These are phyloP conservation scores for Cyclotella baltica DNA, from an alignment of 108 stramenopile genomes.

Conservation along the genomic window DNA sequence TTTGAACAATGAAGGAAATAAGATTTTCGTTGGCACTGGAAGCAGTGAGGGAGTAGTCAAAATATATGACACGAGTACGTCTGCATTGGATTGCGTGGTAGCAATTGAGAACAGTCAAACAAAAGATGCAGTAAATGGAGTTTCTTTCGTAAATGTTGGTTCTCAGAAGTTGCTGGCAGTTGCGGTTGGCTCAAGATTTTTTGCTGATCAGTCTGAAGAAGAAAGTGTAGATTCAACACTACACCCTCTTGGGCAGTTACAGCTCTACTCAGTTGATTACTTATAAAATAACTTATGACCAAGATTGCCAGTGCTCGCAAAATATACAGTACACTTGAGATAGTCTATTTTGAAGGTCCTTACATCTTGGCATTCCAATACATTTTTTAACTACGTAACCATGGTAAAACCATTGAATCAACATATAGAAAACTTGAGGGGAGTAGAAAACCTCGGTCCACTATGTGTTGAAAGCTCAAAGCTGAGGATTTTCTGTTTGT, in stretches of 20 bases:
- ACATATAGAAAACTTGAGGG: too few relatives aligned
- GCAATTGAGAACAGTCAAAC: slow-evolving; percentile 14
- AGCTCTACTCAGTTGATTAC: background rate
- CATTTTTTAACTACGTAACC: too few relatives aligned
- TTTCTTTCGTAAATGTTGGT: slow-evolving; percentile 52
- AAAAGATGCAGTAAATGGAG: slow-evolving; percentile 74
- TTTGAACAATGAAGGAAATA: slow-evolving; percentile 45
- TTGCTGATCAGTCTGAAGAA: background rate
- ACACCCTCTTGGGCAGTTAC: background rate
- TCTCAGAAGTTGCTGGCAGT: slow-evolving; percentile 62
- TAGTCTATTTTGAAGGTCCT: too few relatives aligned
- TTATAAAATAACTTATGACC: background rate
- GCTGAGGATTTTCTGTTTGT: too few relatives aligned
- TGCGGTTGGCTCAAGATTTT: slow-evolving; percentile 52
- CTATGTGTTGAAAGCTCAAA: too few relatives aligned
- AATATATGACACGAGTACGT: slow-evolving; percentile 51
- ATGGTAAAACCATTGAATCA: too few relatives aligned
- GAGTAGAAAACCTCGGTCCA: too few relatives aligned
- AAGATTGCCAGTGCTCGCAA: too few relatives aligned
- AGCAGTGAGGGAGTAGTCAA: slow-evolving; percentile 58
- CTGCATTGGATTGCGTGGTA: slow-evolving; percentile 30
- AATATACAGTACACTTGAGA: too few relatives aligned
- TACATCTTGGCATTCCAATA: too few relatives aligned
- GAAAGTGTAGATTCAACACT: background rate
- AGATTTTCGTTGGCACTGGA: slow-evolving; percentile 65